These are phyloP conservation scores for Vaccinium myrtillus DNA, from an alignment of 148 eudicot genomes.

Conservation along the genomic window DNA sequence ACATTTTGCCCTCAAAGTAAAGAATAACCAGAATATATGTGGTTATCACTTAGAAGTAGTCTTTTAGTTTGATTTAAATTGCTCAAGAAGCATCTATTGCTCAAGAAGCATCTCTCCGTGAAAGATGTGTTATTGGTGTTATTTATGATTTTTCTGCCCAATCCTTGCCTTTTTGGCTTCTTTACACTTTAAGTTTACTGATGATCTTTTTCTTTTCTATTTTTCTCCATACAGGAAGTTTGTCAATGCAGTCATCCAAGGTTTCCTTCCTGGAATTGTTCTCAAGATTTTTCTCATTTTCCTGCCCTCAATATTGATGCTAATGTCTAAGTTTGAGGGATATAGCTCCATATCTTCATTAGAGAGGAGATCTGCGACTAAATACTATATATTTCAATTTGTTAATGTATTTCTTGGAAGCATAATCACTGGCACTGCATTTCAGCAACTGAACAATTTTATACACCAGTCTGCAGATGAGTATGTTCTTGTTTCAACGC, in stretches of 20 bases:
- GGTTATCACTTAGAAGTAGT: neutral
- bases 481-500: conserved; percentile 32
- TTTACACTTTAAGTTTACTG: neutral
- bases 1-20: neutral
- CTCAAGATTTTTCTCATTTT: conserved; percentile 64
- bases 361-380: conserved; percentile 65
- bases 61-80: conserved; percentile 3
- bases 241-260: conserved; percentile 63
- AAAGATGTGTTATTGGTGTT: neutral
- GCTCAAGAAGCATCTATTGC: neutral
- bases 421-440: conserved; percentile 70
- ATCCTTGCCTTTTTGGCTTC: neutral
- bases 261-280: conserved; percentile 73
- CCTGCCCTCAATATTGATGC: conserved; percentile 64
- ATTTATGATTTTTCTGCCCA: neutral
- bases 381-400: conserved; percentile 63
- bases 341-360: conserved; percentile 52
- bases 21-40: neutral
- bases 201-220: neutral
- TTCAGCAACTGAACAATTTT: conserved; percentile 59
- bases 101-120: neutral
- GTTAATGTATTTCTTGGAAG: conserved; percentile 75
- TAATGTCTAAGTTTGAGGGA: conserved; percentile 79
- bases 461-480: conserved; percentile 58
- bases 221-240: conserved; percentile 34